Base-by-base conservation (phyloP, 306 rosid genomes). In the Ammopiptanthus mongolicus region DNA sequence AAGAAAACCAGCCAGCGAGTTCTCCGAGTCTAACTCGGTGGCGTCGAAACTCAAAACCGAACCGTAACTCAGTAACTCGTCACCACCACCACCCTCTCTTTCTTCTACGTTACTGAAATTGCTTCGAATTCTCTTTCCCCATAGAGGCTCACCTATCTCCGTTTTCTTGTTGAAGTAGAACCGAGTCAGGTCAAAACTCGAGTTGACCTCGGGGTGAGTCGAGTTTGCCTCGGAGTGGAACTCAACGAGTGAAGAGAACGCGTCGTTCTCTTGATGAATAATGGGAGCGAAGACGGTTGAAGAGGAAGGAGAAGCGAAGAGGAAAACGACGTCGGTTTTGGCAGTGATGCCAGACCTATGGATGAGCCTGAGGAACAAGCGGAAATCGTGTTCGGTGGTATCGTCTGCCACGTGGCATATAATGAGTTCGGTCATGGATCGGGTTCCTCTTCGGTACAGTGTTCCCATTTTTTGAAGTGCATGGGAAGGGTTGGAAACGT, bases 21-120 rank as follows among this genome's bases (percentile, higher is more conserved):
- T 90, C 81, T 91, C 99, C 37, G 99, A 88, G 80, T 95, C 99
- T 21, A 95, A 91, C 51, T 95, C 99, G 3, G 85, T 60, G 0
- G 88, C 84, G 36, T 90, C 91, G 41, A 95, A 95, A 39, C 97
- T 84, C 72, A 95, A 81, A 2, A 95, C 86, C 75, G 99, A 95
- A 3, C 99, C 99, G 14, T 86, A 88, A 77, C 80, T 90, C 79
- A 88, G 55, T 14, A 41, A 50, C 6, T 23, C 13, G 2, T 31
- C 44, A 10, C 47, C 47, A 41, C 46, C 14, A 19, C 2, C 68
- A 25, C 3, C 53, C 19, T 31, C 80, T 17, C 28, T 52, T 8
- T 52, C 33, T 39, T 63, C 65, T 14, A 83, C 52, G 8, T 13
- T n/a, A 10, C 75, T 84, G 18, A 2, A 29, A 39, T 73, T 71